phyloP scores from a whole-genome alignment of 164 flowering plant genomes.

The Vitis labrusca region DNA sequence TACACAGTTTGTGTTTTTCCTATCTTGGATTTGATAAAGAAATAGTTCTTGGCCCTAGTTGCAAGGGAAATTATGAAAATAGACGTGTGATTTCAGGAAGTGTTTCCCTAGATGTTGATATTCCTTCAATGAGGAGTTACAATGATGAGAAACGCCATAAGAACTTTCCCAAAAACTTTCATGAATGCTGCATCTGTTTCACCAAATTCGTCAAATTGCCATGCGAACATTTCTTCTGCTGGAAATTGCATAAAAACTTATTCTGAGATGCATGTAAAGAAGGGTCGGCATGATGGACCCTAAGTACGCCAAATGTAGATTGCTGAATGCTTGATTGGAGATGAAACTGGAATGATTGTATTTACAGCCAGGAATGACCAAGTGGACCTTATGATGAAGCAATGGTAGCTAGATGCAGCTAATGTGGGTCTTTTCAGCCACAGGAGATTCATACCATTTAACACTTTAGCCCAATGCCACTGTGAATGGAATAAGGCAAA shows the following conservation, averaged over 20 bases:
- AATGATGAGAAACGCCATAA: constrained; percentile 60
- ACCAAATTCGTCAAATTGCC: constrained; percentile 70
- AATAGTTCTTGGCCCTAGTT: constrained; percentile 63
- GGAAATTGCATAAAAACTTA: constrained; percentile 77
- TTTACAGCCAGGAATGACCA: constrained; percentile 69
- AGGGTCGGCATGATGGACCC: constrained; percentile 65
- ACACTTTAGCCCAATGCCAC: constrained; percentile 43
- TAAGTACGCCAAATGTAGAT: constrained; percentile 52
- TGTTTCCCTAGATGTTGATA: constrained; percentile 61
- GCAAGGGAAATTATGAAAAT: constrained; percentile 37
- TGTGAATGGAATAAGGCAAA: constrained; percentile 78
- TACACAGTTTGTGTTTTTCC: constrained; percentile 62
- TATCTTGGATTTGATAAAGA: constrained; percentile 58
- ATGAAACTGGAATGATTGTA: constrained; percentile 58
- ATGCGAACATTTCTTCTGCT: constrained; percentile 85
- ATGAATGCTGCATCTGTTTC: constrained; percentile 82
- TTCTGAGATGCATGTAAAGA: constrained; percentile 65
- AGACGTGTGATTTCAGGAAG: constrained; percentile 67
- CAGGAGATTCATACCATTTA: constrained; percentile 46
- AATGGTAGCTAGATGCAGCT: constrained; percentile 74
- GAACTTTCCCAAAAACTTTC: constrained; percentile 51
- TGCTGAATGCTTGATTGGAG: constrained; percentile 68
- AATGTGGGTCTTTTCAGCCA: constrained; percentile 79
- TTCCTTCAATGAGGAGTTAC: constrained; percentile 63
- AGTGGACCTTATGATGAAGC: constrained; percentile 86